Conservation (phyloP, 208 protist species). For the Naegleria gruberi region DNA sequence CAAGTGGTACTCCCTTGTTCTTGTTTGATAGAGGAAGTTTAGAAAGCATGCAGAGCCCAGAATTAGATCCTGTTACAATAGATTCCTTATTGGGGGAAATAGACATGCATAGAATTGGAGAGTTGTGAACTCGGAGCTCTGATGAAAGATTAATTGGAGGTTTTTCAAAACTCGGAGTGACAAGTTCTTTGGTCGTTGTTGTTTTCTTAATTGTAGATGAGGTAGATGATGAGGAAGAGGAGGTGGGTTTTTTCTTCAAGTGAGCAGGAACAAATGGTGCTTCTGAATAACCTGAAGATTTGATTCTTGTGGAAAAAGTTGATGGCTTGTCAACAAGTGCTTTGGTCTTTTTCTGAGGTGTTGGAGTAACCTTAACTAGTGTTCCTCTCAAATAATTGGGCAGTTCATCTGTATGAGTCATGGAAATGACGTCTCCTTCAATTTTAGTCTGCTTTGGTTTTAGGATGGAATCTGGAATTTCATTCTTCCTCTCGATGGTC, state of each 20-base stretch:
- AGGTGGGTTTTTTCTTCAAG: not conserved
- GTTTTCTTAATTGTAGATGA: not conserved
- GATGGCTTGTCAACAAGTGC: not conserved
- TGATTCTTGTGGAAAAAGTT: not conserved
- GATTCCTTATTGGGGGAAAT: not conserved
- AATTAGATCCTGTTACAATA: not conserved
- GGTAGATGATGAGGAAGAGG: too few relatives aligned
- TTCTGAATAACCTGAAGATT: not conserved
- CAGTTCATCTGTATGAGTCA: not conserved
- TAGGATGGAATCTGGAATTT: too few relatives aligned
- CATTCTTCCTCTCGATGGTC: not conserved
- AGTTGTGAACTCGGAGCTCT: not conserved
- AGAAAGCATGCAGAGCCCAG: not conserved
- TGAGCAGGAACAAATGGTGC: not conserved
- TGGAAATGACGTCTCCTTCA: not conserved
- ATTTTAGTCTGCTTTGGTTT: not conserved
- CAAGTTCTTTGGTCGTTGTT: too few relatives aligned
- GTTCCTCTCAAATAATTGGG: not conserved
- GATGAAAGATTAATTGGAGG: not conserved
- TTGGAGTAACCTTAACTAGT: not conserved
- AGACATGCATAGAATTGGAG: not conserved
- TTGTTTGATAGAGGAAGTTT: not conserved
- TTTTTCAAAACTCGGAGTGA: too few relatives aligned
- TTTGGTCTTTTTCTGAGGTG: not conserved
- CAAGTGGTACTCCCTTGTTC: not conserved